Base-by-base conservation (phyloP, 805 yeast genomes). In the Ascoidea rubescens region DNA sequence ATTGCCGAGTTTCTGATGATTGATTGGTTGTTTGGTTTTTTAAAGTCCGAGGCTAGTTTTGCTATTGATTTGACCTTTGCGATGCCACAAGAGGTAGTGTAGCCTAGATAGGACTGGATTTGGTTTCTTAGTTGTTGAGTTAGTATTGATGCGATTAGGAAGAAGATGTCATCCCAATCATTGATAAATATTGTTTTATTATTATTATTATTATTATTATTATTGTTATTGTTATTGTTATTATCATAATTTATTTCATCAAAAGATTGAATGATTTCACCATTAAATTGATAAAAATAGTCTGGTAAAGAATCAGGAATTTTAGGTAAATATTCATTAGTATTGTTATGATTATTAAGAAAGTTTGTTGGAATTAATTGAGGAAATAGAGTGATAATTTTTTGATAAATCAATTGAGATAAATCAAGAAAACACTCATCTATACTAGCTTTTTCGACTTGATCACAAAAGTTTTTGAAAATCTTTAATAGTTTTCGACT, bases 401-500 rank as follows among this genome's bases (percentile, higher is more conserved):
- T 67, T 1, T 63, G 54, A 58, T 77, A 73, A 0, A 87, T 77
- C 30, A 77, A 58, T 45, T 84, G 69, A 0, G 97, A 96, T 46
- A 93, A 64, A 66, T 93, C 97, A 58, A 93, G 57, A 62, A 84
- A 93, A 49, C 89, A 82, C 67, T 93, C 99, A 67, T 93, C 99
- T 17, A 90, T 93, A 67, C 97, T 88, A 0, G 96, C 98, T 67
- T 90, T 90, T 64, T 93, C 96, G 0, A 88, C 87, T 14, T 74
- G 59, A 53, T 79, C 83, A 62, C 91, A 86, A 54, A 73, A 71
- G 5, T 68, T 63, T 52, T 75, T 75, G 59, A 93, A 74, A 0
- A 91, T 68, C 43, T 77, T 71, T 61, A 88, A 71, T 54, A 93
- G 82, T 64, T 84, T 86, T 16, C 96, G 70, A 54, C 93, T 82